Evolutionary conservation across 495 filamentous ascomycete species (phyloP), one percentile per base, ranked within the genome.

Genomic region (Aspergillus incahuasiensis): DNA sequence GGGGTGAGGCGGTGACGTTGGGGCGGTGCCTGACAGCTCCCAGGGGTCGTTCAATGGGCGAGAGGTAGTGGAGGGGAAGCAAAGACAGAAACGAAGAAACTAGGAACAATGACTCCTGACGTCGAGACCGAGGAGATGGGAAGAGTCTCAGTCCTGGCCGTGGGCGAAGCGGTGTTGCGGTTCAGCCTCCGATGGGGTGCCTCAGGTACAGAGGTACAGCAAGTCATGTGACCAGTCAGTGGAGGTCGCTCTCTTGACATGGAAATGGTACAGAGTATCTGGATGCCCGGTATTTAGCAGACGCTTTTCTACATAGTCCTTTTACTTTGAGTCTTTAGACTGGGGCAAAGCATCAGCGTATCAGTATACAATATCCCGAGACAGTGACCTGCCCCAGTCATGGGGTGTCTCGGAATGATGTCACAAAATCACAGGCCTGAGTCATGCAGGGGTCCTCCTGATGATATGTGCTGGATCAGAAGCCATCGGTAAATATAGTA

Each of bases 1-100:
- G 45, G 38, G 34, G 45, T 21, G 46, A 57, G 50, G 42, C 46
- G 62, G 54, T 56, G 54, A 41, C 49, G 49, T 41, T 52, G 50
- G 50, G 59, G 53, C 34, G 52, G 59, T 57, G 49, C 54, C 55
- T 59, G 58, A 56, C 52, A 52, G 24, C 35, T 34, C 42, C 40
- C 13, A 32, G 49, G 6, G 48, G 40, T 28, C 32, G 38, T 48
- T 54, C 28, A 51, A 44, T 43, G 41, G 50, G 49, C 20, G 20
- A 18, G 25, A 24, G 48, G 19, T 24, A 52, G 13, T 21, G 40
- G 44, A 32, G 34, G 22, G 41, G 35, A 39, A 34, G 20, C 30
- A 18, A 38, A 19, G 21, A 20, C 39, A 49, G 22, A 21, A 58
- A 12, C 15, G 18, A 38, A 50, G 38, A 12, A 32, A 21, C 7